Evolutionary conservation across 768 basidiomycete genomes (phyloP).

Genomic region (Leucogyrophana mollusca): DNA sequence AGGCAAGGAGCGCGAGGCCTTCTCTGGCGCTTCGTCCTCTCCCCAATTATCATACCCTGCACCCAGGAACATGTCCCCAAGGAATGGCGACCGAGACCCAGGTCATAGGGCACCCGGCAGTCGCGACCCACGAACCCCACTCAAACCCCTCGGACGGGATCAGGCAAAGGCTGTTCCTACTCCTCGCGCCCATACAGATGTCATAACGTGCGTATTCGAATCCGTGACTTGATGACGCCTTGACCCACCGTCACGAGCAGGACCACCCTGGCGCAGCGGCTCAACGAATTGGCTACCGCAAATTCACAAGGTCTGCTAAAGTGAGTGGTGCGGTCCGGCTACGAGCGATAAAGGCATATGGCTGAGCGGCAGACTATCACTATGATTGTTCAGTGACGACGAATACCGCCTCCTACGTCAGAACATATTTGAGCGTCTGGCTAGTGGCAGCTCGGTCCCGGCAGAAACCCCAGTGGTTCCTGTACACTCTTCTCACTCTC

Average conservation of each 20-base stretch:
- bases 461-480: constrained; percentile 65
- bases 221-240: constrained; percentile 10
- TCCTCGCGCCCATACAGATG: constrained; percentile 39
- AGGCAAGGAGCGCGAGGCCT: constrained; percentile 52
- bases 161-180: constrained; percentile 14
- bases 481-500: constrained; percentile 33
- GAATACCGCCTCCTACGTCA: constrained; percentile 84
- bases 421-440: constrained; percentile 79
- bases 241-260: constrained; percentile 34
- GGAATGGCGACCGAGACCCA: constrained; percentile 18
- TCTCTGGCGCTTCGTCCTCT: constrained; percentile 28
- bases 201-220: constrained; percentile 51
- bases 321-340: constrained; percentile 38
- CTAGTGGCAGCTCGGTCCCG: constrained; percentile 56
- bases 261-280: constrained; percentile 72
- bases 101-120: constrained; percentile 11
- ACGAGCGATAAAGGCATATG: background rate
- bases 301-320: constrained; percentile 79
- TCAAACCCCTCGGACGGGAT: constrained; percentile 20
- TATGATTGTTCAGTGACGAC: constrained; percentile 57
- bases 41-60: constrained; percentile 30
- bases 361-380: constrained; percentile 1
- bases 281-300: constrained; percentile 77
- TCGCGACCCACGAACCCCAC: constrained; percentile 14
- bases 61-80: constrained; percentile 14